Evolutionary conservation across 2,329 filamentous ascomycete genomes (phyloP).

Genomic region (Ophiostoma pallidulum): DNA sequence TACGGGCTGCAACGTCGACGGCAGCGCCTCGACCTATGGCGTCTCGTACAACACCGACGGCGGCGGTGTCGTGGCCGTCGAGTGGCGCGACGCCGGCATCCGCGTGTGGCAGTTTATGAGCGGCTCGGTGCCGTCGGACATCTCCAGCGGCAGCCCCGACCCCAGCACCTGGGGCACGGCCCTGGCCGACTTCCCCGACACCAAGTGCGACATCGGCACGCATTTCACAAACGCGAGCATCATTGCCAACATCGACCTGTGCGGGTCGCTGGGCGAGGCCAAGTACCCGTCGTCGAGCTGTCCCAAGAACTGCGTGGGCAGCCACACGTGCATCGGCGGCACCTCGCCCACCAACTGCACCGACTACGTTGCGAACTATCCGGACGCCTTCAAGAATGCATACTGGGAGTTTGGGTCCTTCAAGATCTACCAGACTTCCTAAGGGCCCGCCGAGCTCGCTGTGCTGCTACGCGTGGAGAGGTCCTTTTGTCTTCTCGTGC

Average conservation of each 20-base stretch:
- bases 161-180: constrained; percentile 54
- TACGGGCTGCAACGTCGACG: constrained; percentile 47
- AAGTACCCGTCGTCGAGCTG: constrained; percentile 38
- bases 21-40: constrained; percentile 37
- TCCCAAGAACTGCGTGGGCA: constrained; percentile 15
- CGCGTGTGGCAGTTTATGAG: constrained; percentile 53
- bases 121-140: constrained; percentile 39
- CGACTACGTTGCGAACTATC: constrained; percentile 49
- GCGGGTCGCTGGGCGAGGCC: constrained; percentile 44
- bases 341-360: constrained; percentile 41
- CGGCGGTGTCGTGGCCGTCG: constrained; percentile 52
- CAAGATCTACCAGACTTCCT: constrained; percentile 42
- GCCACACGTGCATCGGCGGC: constrained; percentile 17
- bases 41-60: constrained; percentile 40
- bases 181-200: constrained; percentile 55
- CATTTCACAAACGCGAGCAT: constrained; percentile 59
- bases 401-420: constrained; percentile 58
- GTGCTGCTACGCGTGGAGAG: too few species aligned
- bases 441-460: too few species aligned
- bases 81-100: constrained; percentile 52
- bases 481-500: not conserved
- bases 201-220: constrained; percentile 46
- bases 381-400: constrained; percentile 44
- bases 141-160: constrained; percentile 42
- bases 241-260: constrained; percentile 56